Evolutionary conservation across 106 monocot genomes (phyloP).

Genomic region (Platanthera zijinensis): DNA sequence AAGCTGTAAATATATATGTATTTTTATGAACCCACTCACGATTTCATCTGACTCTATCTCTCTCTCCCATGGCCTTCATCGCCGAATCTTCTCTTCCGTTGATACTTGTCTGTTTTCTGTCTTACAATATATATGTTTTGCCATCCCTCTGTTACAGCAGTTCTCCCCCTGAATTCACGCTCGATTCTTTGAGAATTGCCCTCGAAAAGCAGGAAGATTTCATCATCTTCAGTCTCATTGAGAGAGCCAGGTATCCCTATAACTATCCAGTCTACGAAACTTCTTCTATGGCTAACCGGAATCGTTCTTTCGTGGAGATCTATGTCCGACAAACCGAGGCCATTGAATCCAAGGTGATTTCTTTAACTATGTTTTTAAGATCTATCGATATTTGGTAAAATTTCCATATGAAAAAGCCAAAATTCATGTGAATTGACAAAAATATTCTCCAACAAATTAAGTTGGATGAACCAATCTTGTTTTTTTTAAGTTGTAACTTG

Average conservation of each 20-base stretch:
- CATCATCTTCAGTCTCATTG: constrained; percentile 66
- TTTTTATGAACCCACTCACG: background rate
- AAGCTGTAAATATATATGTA: background rate
- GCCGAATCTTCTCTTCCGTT: background rate
- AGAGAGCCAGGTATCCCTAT: constrained; percentile 39
- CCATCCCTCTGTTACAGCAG: background rate
- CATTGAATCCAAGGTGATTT: constrained; percentile 48
- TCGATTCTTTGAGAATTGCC: constrained; percentile 46
- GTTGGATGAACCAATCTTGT: too few relatives aligned
- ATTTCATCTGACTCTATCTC: background rate
- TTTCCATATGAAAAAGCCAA: too few relatives aligned
- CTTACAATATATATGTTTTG: background rate
- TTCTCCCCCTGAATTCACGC: constrained; percentile 3
- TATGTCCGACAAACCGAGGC: constrained; percentile 48
- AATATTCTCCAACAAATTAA: too few relatives aligned
- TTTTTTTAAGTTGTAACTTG: too few relatives aligned
- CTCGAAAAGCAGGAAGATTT: constrained; percentile 59
- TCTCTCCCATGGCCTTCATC: background rate
- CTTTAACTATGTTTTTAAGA: too few relatives aligned
- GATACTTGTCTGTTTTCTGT: background rate
- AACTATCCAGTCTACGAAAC: constrained; percentile 38
- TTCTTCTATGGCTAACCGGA: background rate
- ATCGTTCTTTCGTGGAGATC: constrained; percentile 33
- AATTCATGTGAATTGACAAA: too few relatives aligned
- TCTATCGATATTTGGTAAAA: too few relatives aligned